Percentiles rank a stretch among this genome's conserved stretches.
These are phyloP conservation scores for Thinopyrum elongatum DNA, from an alignment of 176 grass and related monocot species.

Conservation along the genomic window DNA sequence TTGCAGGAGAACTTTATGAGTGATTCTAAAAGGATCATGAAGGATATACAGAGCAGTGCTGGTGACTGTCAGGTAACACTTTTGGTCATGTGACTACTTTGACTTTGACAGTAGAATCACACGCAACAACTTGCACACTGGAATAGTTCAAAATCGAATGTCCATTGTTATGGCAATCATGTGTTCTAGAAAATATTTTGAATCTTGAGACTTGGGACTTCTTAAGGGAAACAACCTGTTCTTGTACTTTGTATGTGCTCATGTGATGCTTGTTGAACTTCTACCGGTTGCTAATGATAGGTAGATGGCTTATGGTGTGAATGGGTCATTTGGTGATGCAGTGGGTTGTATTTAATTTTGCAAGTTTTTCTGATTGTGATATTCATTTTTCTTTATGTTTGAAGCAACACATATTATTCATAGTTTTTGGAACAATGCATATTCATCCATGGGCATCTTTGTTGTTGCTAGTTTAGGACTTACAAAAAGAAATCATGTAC, in stretches of 20 bases:
- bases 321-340: not conserved
- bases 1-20: constrained; percentile 81
- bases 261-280: not conserved
- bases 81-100: not conserved
- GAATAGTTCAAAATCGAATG: not conserved
- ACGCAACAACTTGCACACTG: not conserved
- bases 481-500: too few relatives aligned
- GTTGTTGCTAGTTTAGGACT: too few relatives aligned
- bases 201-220: not conserved
- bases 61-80: constrained; percentile 73
- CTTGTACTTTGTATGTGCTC: not conserved
- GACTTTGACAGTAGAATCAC: not conserved
- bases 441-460: too few relatives aligned
- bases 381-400: not conserved
- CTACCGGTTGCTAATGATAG: not conserved
- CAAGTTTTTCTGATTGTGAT: not conserved
- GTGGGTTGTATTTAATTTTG: not conserved
- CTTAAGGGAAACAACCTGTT: not conserved
- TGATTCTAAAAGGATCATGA: constrained; percentile 93
- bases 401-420: not conserved
- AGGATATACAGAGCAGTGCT: constrained; percentile 61
- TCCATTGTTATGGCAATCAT: not conserved
- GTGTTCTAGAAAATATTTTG: not conserved
- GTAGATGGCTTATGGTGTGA: not conserved
- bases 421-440: too few relatives aligned